Evolutionary conservation across 2,329 filamentous ascomycete species (phyloP).

Genomic region (Elsinoe necatrix): DNA sequence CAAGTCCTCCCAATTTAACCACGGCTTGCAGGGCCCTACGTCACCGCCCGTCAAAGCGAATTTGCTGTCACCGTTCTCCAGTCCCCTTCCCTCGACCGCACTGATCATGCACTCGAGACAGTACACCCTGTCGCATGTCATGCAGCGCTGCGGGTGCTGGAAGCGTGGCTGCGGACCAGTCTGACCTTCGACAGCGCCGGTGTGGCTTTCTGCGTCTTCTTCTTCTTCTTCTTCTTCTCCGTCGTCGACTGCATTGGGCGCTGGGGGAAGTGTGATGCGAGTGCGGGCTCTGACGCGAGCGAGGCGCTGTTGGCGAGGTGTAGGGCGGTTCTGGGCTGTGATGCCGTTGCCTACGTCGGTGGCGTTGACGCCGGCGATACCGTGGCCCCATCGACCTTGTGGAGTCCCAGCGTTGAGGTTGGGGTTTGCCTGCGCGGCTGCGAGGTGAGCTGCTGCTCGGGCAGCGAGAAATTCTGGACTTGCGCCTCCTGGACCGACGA

Average conservation of each 20-base stretch:
- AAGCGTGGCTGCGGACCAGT: neutral
- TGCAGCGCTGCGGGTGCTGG: slow-evolving; percentile 28
- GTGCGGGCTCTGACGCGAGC: slow-evolving; percentile 11
- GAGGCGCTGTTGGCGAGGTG: neutral
- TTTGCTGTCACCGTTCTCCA: slow-evolving; percentile 21
- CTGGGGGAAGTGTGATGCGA: neutral
- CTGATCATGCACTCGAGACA: slow-evolving; percentile 32
- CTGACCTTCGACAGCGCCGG: neutral
- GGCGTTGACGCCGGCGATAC: neutral
- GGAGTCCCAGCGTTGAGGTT: neutral
- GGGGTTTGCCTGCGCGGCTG: neutral
- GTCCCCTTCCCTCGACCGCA: slow-evolving; percentile 21
- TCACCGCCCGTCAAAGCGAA: slow-evolving; percentile 25
- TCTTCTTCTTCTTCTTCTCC: too few species aligned
- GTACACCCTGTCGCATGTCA: slow-evolving; percentile 35
- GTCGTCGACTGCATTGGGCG: neutral
- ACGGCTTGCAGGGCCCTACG: slow-evolving; percentile 33
- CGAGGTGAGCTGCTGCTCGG: neutral
- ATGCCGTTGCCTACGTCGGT: slow-evolving; percentile 19
- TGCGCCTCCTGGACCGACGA: slow-evolving; percentile 33
- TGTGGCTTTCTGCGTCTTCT: neutral
- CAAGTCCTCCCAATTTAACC: slow-evolving; percentile 19
- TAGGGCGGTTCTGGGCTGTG: neutral
- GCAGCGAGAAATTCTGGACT: slow-evolving; percentile 15
- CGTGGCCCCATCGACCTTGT: neutral